A percentile compares a stretch with the other conserved stretches of the same genome.
These are phyloP conservation scores for Crithidia expoeki DNA, from an alignment of 208 protist genomes.

Conservation along the genomic window DNA sequence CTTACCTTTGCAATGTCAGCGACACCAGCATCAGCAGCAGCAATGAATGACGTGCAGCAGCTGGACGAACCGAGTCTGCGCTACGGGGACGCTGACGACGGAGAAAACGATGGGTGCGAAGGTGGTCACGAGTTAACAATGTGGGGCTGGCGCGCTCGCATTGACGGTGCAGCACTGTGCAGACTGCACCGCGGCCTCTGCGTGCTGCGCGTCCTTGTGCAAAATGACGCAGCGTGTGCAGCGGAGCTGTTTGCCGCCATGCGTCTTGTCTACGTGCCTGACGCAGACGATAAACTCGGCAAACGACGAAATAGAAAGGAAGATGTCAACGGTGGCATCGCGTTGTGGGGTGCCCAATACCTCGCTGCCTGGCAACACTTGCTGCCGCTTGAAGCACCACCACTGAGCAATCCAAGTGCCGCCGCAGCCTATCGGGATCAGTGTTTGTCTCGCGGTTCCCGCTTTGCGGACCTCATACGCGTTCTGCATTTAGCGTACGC, in stretches of 20 bases:
- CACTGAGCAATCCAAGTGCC: slow-evolving; percentile 11
- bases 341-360: neutral
- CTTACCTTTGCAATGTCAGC: too few species aligned
- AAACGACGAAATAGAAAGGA: neutral
- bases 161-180: slow-evolving; percentile 3
- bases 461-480: slow-evolving; percentile 17
- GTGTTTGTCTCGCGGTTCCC: neutral
- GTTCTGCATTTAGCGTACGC: slow-evolving; percentile 31
- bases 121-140: neutral
- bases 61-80: neutral
- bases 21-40: neutral
- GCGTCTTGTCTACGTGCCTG: slow-evolving; percentile 10
- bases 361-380: slow-evolving; percentile 24
- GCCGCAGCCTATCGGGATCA: slow-evolving; percentile 23
- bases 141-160: slow-evolving; percentile 14
- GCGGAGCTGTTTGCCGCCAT: slow-evolving; percentile 34
- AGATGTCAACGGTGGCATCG: neutral
- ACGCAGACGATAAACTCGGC: neutral
- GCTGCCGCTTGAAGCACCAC: slow-evolving; percentile 21
- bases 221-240: slow-evolving; percentile 7
- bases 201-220: slow-evolving; percentile 29
- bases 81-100: neutral
- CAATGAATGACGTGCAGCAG: neutral
- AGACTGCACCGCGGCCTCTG: slow-evolving; percentile 28
- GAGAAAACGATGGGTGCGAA: neutral